Percentiles rank a stretch among this genome's conserved stretches.
These are phyloP conservation scores for Cardamine chenopodiifolia DNA, from an alignment of 345 rosid genomes.

Conservation along the genomic window DNA sequence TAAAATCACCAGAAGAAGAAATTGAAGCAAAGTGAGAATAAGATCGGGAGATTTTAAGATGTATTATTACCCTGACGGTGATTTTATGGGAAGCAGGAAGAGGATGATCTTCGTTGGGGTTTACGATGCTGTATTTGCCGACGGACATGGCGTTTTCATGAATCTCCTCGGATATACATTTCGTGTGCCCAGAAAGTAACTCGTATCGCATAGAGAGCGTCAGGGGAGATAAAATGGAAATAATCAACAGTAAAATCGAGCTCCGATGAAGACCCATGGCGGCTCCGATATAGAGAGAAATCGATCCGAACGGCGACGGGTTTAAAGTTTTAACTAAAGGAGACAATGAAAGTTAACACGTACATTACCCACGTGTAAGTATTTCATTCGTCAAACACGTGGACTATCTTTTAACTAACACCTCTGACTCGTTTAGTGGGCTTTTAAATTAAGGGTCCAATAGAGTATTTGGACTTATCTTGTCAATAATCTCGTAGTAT, in stretches of 20 bases:
- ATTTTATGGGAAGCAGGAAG: conserved; percentile 70
- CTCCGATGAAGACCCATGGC: conserved; percentile 40
- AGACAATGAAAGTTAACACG: conserved; percentile 27
- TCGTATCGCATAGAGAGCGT: conserved; percentile 72
- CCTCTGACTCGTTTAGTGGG: neutral
- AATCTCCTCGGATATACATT: conserved; percentile 92
- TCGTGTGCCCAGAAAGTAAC: conserved; percentile 69
- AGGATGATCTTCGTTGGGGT: conserved; percentile 63
- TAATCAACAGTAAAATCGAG: conserved; percentile 15
- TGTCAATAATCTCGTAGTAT: neutral
- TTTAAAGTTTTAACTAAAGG: neutral
- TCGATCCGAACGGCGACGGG: conserved; percentile 40
- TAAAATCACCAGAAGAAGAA: neutral
- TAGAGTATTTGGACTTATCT: neutral
- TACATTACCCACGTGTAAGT: conserved; percentile 22
- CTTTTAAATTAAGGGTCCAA: conserved; percentile 17
- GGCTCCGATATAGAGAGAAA: conserved; percentile 13
- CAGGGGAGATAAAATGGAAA: conserved; percentile 45
- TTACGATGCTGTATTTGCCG: conserved; percentile 79
- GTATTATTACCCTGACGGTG: conserved; percentile 61
- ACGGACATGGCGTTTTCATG: conserved; percentile 71
- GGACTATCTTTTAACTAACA: neutral
- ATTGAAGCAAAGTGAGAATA: neutral
- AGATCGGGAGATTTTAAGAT: conserved; percentile 3
- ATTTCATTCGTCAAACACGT: conserved; percentile 28